Conservation (phyloP, 805 yeast species). For the Metschnikowia kofuensis region DNA sequence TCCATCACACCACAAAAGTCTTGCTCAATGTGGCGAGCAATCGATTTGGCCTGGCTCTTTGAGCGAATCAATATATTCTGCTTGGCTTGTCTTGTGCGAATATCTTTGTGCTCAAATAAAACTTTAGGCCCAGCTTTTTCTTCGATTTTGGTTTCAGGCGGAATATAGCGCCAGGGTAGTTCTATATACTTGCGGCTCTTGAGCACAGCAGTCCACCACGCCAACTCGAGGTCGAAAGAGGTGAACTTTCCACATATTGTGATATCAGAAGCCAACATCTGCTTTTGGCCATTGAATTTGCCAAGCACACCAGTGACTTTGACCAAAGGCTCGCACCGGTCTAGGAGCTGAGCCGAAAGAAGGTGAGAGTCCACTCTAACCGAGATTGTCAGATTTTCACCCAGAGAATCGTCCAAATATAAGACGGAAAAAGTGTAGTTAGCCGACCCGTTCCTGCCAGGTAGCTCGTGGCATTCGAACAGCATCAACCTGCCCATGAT, state of each 20-base stretch:
- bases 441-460: constrained; percentile 2
- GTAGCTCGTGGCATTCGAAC: constrained; percentile 1
- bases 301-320: constrained; percentile 23
- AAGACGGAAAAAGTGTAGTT: constrained; percentile 16
- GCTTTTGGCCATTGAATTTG: constrained; percentile 8
- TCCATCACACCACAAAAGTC: not conserved
- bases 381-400: constrained; percentile 24
- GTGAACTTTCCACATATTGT: constrained; percentile 15
- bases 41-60: too few species aligned
- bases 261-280: constrained; percentile 9
- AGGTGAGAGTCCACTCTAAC: constrained; percentile 18
- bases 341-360: constrained; percentile 17
- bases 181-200: constrained; percentile 18
- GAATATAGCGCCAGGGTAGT: constrained; percentile 27
- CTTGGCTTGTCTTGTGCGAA: constrained; percentile 75
- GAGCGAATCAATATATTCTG: constrained; percentile 37
- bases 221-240: constrained; percentile 26
- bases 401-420: constrained; percentile 36
- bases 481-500: constrained; percentile 29
- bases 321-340: constrained; percentile 23
- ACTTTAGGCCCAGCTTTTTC: constrained; percentile 20
- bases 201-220: constrained; percentile 28
- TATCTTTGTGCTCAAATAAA: constrained; percentile 84
- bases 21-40: too few species aligned
- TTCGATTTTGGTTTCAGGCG: not conserved